Evolutionary conservation across 2,329 filamentous ascomycete genomes (phyloP), one percentile per base, ranked within the genome.

Genomic region (Fusarium zealandicum): DNA sequence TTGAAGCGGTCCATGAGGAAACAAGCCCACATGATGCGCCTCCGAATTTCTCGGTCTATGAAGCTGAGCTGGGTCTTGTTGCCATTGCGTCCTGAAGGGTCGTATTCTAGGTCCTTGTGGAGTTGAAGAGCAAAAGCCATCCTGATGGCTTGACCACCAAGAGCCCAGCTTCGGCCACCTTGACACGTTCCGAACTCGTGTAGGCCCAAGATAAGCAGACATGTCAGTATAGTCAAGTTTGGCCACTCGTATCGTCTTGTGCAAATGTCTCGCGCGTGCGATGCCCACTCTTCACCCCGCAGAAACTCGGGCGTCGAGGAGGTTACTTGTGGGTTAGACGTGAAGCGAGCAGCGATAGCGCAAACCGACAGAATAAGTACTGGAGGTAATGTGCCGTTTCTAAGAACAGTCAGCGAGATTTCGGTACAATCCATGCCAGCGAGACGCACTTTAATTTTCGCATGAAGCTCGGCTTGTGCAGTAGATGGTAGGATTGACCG

Each of bases 401-500:
- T 76, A 28, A 5, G n/a, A n/a, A 30, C 16, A 14, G n/a, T 67
- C 40, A 59, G 57, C 32, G 46, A 30, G 27, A 31, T 16, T 5
- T 14, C 28, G 16, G 14, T 5, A 35, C 11, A 52, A 6, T 17
- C 13, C 9, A 22, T 22, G 6, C 16, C 22, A 18, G 22, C 17
- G 16, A 16, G 51, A 78, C 84, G 59, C 75, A 88, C 87, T 81
- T 85, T 48, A 95, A 73, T 67, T 92, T 92, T 54, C 93, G 85
- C 90, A 98, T 96, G 72, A 96, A 98, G 71, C 93, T 98, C 31
- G 95, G 93, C 71, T 97, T 98, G 75, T 99, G 95, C 9, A 99
- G 83, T 16, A 99, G 78, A 61, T 96, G 90, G 72, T 98, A 99
- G 28, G 92, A 90, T 71, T 98, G 95, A 8, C 95, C 95, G 70